phyloP scores from a whole-genome alignment of 306 rosid genomes.

The Citrullus mucosospermus region DNA sequence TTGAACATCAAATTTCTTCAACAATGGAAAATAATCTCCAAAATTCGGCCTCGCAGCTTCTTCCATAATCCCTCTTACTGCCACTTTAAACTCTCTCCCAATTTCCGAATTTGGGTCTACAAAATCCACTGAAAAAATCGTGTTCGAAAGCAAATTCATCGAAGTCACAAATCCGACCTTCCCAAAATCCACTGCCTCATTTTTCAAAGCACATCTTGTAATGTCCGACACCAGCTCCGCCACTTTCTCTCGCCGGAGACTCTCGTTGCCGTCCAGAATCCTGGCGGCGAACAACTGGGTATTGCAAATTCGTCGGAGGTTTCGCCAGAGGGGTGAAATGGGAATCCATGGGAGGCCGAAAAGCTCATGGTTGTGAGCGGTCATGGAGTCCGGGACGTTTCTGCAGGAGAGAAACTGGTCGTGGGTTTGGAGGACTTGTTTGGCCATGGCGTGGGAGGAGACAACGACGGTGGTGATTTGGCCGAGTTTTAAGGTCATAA shows the following conservation, averaged over 20 bases:
- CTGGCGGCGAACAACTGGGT: constrained; percentile 5
- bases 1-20: not conserved
- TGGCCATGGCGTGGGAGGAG: constrained; percentile 18
- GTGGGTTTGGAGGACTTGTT: constrained; percentile 15
- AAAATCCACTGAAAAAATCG: constrained; percentile 26
- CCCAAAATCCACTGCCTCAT: constrained; percentile 19
- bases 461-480: constrained; percentile 15
- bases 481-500: constrained; percentile 26
- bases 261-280: constrained; percentile 20
- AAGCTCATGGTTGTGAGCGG: constrained; percentile 4
- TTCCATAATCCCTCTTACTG: not conserved
- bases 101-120: constrained; percentile 19
- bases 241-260: constrained; percentile 13
- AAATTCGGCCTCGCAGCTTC: constrained; percentile 14
- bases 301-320: not conserved
- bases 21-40: constrained; percentile 9
- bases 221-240: not conserved
- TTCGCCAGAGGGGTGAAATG: constrained; percentile 16
- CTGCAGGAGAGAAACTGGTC: constrained; percentile 23
- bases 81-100: constrained; percentile 15
- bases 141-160: constrained; percentile 24
- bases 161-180: constrained; percentile 16
- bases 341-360: constrained; percentile 21
- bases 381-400: constrained; percentile 8
- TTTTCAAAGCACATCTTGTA: not conserved